Evolutionary conservation across 352 stramenopile species (phyloP).

Genomic region (Globisporangium barbulae): DNA sequence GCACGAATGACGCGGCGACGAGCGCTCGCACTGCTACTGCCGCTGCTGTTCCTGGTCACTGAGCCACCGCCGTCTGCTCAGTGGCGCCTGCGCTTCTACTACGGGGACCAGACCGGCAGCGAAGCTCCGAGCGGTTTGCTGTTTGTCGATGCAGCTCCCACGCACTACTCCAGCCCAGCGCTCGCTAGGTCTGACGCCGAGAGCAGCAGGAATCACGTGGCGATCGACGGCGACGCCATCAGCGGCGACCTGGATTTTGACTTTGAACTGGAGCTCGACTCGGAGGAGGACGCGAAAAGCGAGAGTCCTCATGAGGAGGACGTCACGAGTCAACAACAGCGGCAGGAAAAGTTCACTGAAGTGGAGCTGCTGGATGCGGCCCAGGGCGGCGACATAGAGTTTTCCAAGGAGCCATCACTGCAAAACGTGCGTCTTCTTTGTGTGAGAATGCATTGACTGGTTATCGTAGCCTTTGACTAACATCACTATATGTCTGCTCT

Average conservation of each 20-base stretch:
- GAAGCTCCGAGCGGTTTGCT: neutral
- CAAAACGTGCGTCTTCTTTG: conserved; percentile 2
- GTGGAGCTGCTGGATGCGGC: neutral
- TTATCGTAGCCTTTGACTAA: neutral
- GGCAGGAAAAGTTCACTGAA: neutral
- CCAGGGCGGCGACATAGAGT: neutral
- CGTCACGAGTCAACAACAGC: neutral
- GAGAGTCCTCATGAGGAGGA: neutral
- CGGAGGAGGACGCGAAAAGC: neutral
- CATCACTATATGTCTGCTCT: neutral
- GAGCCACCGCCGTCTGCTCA: neutral
- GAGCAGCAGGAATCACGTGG: neutral
- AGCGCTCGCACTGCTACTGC: neutral
- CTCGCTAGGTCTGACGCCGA: neutral
- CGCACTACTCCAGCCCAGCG: neutral
- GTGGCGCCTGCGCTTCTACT: neutral
- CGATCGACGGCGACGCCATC: conserved; percentile 6
- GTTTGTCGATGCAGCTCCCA: neutral
- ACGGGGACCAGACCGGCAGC: neutral
- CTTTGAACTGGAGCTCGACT: conserved; percentile 14
- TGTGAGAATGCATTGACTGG: neutral
- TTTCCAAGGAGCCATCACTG: neutral
- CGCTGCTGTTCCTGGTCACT: neutral
- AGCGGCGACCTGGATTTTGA: conserved; percentile 14
- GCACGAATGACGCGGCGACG: neutral